Percentiles rank a stretch among this genome's conserved stretches.
These are phyloP conservation scores for Scytalidium sp. DNA, from an alignment of 2,329 filamentous ascomycete genomes.

Conservation along the genomic window DNA sequence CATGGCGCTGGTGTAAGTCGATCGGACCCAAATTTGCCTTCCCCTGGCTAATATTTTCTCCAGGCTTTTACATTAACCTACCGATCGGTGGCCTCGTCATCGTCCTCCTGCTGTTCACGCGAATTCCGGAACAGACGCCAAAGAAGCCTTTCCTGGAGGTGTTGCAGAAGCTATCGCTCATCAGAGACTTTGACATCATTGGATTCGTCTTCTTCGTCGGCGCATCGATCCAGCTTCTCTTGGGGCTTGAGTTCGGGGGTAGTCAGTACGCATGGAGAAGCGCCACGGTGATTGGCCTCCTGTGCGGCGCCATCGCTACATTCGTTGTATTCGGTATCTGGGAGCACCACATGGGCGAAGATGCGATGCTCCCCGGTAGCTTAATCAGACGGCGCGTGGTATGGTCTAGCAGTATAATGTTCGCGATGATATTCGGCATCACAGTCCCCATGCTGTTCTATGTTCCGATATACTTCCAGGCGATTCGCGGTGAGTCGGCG, in stretches of 20 bases:
- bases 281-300: constrained; percentile 24
- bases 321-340: constrained; percentile 21
- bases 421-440: constrained; percentile 12
- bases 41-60: no score
- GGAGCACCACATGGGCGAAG: constrained; percentile 23
- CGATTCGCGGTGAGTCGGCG: constrained; percentile 34
- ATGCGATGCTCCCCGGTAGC: constrained; percentile 23
- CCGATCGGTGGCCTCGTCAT: constrained; percentile 32
- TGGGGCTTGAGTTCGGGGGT: constrained; percentile 33
- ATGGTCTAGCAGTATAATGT: constrained; percentile 11
- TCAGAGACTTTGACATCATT: constrained; percentile 25
- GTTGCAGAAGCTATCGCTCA: no score
- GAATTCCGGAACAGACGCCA: constrained; percentile 24
- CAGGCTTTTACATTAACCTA: constrained; percentile 35
- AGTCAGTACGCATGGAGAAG: constrained; percentile 28
- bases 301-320: constrained; percentile 17
- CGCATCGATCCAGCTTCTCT: constrained; percentile 28
- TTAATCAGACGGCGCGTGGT: constrained; percentile 20
- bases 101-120: constrained; percentile 31
- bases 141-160: no score
- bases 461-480: constrained; percentile 48
- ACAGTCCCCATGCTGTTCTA: constrained; percentile 34
- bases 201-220: constrained; percentile 32
- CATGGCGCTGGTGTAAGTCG: constrained; percentile 11
- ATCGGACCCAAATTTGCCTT: not conserved